Percentiles rank a stretch among this genome's conserved stretches.
These are phyloP conservation scores for Fusarium sp. DNA, from an alignment of 2,329 filamentous ascomycete species.

Conservation along the genomic window DNA sequence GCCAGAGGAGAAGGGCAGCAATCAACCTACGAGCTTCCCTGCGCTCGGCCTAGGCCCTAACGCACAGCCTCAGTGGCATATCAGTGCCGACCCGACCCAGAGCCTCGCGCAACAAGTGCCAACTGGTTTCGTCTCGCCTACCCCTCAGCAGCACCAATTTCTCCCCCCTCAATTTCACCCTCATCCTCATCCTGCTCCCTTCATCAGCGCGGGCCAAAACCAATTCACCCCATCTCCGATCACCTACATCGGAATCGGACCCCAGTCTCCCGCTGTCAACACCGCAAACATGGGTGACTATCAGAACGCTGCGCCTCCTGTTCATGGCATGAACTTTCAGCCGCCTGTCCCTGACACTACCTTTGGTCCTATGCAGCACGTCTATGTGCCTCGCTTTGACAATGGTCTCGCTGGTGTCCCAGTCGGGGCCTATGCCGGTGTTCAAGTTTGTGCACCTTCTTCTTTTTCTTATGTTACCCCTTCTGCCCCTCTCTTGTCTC, in stretches of 20 bases:
- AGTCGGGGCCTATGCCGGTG: slow-evolving; percentile 44
- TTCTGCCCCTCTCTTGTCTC: slow-evolving; percentile 33
- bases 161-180: slow-evolving; percentile 22
- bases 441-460: slow-evolving; percentile 15
- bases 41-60: slow-evolving; percentile 40
- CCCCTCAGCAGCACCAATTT: slow-evolving; percentile 28
- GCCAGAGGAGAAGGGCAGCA: slow-evolving; percentile 7
- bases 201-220: slow-evolving; percentile 15
- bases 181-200: slow-evolving; percentile 19
- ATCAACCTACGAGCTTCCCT: slow-evolving; percentile 41
- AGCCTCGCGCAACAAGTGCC: slow-evolving; percentile 43
- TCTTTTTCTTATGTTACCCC: slow-evolving; percentile 42
- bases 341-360: slow-evolving; percentile 67
- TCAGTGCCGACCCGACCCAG: slow-evolving; percentile 47
- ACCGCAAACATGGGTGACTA: slow-evolving; percentile 49
- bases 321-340: slow-evolving; percentile 61
- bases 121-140: slow-evolving; percentile 26
- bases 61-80: slow-evolving; percentile 46
- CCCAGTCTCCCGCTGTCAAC: slow-evolving; percentile 41
- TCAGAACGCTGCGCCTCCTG: slow-evolving; percentile 53
- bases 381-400: slow-evolving; percentile 65
- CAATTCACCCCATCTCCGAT: slow-evolving; percentile 16
- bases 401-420: slow-evolving; percentile 44
- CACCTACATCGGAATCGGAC: slow-evolving; percentile 43
- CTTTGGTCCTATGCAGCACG: slow-evolving; percentile 63